Base-by-base conservation (phyloP, 2,329 filamentous ascomycete species). In the Tolypocladium sp. region DNA sequence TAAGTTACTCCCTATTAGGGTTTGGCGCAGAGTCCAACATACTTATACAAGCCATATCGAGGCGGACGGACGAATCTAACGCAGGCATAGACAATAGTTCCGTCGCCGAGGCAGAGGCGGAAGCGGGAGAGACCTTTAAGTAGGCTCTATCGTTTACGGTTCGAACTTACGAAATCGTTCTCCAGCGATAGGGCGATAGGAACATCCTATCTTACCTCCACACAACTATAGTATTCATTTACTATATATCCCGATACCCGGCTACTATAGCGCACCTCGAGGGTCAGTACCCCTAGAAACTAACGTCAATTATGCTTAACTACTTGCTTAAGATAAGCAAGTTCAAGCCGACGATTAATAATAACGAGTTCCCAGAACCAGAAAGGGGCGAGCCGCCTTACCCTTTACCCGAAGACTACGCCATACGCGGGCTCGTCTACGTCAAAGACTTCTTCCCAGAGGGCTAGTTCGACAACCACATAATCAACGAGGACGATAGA, bases 341-440 rank as follows among this genome's bases (percentile, higher is more conserved):
- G 10, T 70, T 65, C 17, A 58, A 70, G 3, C 67, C 68, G 3
- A 67, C 75, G 33, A 72, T 83, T 61, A 71, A 74, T 40, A 73
- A 66, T 37, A 69, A 67, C 1, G 66, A 71, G 0, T 85, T 89
- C 59, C 82, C 82, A 0, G 67, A 72, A 1, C 73, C 74, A 2
- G 76, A 75, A 2, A 74, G 74, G 44, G 44, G 55, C 1, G 71
- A 72, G 1, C 68, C 77, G 0, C 77, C 76, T 1, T 75, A 79
- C 1, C 87, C 88, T 0, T 68, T 91, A 0, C 86, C 87, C 0
- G 89, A 91, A 55, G 89, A 92, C 61, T 90, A 84, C 63, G 78
- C 82, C 0, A 79, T 90, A 58, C 78, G 86, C 1, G 88, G 88
- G 0, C 73, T 89, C 2, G 69, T 85, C 2, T 90, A 84, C 76